These are phyloP conservation scores for Eimeria zaria DNA, from an alignment of 169 alveolate species.

Conservation along the genomic window DNA sequence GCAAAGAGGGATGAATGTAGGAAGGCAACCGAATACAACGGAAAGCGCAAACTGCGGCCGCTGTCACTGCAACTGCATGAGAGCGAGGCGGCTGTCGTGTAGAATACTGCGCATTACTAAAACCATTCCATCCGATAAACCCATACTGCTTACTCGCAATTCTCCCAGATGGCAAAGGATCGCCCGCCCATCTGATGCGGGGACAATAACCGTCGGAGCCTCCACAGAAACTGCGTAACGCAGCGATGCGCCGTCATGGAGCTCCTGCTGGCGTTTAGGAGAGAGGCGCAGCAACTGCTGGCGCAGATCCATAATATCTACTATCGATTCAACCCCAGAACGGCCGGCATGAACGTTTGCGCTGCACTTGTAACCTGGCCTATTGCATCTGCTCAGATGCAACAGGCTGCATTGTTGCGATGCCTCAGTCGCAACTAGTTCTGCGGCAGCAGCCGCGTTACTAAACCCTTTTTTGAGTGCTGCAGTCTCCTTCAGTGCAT, in stretches of 20 bases:
- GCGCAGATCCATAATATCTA: background rate
- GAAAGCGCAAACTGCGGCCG: background rate
- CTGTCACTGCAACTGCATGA: background rate
- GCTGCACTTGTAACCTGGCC: background rate
- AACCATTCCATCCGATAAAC: background rate
- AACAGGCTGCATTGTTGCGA: slow-evolving; percentile 58
- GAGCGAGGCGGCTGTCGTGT: background rate
- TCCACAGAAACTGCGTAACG: slow-evolving; percentile 36
- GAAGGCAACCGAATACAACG: background rate
- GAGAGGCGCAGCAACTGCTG: background rate
- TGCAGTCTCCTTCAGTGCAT: slow-evolving; percentile 11
- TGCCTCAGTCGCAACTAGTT: background rate
- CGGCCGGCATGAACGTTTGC: background rate
- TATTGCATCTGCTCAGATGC: background rate
- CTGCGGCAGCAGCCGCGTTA: slow-evolving; percentile 36
- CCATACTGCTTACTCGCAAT: slow-evolving; percentile 34
- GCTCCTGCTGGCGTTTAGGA: slow-evolving; percentile 47
- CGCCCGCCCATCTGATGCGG: slow-evolving; percentile 58
- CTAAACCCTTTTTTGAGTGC: background rate
- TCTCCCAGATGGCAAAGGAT: slow-evolving; percentile 61
- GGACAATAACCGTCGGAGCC: slow-evolving; percentile 67
- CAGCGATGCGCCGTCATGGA: slow-evolving; percentile 29
- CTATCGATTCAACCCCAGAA: background rate
- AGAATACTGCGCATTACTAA: background rate
- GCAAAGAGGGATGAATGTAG: background rate